A percentile compares a stretch with the other conserved stretches of the same genome.
Evolutionary conservation across 1,284 basidiomycete species (phyloP).

Genomic region (Lignosus rhinocerotis): DNA sequence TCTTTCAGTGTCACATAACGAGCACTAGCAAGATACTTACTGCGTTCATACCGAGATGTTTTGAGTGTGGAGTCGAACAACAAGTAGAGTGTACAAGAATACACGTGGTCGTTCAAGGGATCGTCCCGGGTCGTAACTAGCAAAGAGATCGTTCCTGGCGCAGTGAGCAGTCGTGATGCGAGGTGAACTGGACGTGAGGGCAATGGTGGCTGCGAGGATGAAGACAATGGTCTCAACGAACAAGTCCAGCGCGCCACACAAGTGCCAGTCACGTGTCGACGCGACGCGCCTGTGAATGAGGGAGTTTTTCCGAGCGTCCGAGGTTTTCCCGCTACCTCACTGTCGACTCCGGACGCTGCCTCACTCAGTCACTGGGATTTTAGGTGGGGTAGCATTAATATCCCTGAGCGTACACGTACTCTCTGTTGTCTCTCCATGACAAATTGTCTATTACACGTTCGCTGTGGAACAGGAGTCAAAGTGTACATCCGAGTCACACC

Average conservation of each 20-base stretch:
- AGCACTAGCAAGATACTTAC: constrained; percentile 1
- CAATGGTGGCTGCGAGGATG: background rate
- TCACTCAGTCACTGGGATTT: background rate
- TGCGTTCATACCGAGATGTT: constrained; percentile 7
- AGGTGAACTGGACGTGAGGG: background rate
- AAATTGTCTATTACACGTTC: background rate
- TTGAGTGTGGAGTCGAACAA: background rate
- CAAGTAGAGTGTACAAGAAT: background rate
- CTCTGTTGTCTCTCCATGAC: too few species aligned
- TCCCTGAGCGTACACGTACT: too few species aligned
- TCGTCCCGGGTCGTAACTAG: background rate
- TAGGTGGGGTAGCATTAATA: background rate
- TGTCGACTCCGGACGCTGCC: background rate
- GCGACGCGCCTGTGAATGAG: constrained; percentile 7
- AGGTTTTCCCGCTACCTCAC: background rate
- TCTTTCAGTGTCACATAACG: background rate
- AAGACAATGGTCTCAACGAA: background rate
- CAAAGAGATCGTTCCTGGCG: background rate
- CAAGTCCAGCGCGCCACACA: constrained; percentile 3
- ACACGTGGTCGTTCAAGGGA: constrained; percentile 1
- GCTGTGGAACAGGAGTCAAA: background rate
- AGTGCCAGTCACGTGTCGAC: constrained; percentile 13
- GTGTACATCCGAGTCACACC: background rate
- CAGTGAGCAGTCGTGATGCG: background rate
- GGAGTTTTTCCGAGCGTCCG: constrained; percentile 3